These are phyloP conservation scores for Solanum gandarillasii DNA, from an alignment of 257 asterid species.

Conservation along the genomic window DNA sequence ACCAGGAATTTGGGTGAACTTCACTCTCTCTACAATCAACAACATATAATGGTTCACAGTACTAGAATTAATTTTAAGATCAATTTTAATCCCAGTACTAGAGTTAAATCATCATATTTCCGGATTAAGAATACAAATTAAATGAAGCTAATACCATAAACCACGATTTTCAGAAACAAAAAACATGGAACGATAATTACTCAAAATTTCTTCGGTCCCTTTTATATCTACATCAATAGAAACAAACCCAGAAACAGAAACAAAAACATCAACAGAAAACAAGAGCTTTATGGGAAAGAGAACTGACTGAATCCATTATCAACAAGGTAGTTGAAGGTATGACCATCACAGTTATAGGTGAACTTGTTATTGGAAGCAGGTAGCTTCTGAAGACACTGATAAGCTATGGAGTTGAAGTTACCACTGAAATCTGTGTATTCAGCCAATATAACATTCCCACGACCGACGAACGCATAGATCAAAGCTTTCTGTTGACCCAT, in stretches of 20 bases:
- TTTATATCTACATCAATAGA: not conserved
- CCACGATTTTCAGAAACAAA: not conserved
- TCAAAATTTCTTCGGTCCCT: not conserved
- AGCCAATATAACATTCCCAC: conserved; percentile 41
- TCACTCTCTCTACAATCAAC: not conserved
- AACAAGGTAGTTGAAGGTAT: conserved; percentile 60
- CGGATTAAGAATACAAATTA: not conserved
- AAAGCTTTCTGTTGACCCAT: conserved; percentile 47
- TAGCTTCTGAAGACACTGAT: conserved; percentile 54
- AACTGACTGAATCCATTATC: conserved; percentile 54
- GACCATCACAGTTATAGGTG: conserved; percentile 60
- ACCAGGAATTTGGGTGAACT: not conserved
- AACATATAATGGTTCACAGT: not conserved
- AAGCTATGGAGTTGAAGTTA: conserved; percentile 59
- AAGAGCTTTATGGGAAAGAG: not conserved
- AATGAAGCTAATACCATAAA: not conserved
- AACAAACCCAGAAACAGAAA: not conserved
- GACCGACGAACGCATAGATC: conserved; percentile 65
- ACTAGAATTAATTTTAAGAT: not conserved
- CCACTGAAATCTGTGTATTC: conserved; percentile 65
- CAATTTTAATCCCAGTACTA: not conserved
- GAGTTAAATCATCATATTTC: not conserved
- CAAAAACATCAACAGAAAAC: not conserved
- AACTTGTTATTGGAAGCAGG: conserved; percentile 49
- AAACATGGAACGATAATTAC: not conserved